Evolutionary conservation across 2,329 filamentous ascomycete genomes (phyloP).

Genomic region (Trichoderma lentiforme): DNA sequence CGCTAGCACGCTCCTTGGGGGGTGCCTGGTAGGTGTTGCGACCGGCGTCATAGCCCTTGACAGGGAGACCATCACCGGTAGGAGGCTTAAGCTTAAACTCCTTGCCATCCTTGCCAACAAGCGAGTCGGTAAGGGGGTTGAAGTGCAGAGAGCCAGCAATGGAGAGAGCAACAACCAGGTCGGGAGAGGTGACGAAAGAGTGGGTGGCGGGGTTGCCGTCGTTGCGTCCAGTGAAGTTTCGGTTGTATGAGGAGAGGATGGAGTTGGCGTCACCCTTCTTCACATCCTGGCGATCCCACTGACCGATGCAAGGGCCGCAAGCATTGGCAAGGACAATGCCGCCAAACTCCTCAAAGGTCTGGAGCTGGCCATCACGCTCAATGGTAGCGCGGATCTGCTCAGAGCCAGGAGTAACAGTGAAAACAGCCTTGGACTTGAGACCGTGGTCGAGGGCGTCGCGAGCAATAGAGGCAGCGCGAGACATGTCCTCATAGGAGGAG

Average conservation of each 20-base stretch:
- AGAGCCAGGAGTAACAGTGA: constrained; percentile 93
- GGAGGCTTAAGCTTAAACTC: constrained; percentile 86
- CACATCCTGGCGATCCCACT: constrained; percentile 92
- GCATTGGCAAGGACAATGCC: constrained; percentile 94
- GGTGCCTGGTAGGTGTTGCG: constrained; percentile 95
- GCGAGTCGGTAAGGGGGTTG: constrained; percentile 87
- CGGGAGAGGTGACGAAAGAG: constrained; percentile 88
- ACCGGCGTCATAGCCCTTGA: constrained; percentile 82
- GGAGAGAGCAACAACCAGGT: constrained; percentile 82
- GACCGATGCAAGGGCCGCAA: constrained; percentile 87
- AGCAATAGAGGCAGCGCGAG: constrained; percentile 85
- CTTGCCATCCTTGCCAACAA: constrained; percentile 95
- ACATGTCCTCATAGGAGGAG: constrained; percentile 84
- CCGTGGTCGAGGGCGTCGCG: constrained; percentile 88
- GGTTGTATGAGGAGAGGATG: constrained; percentile 98
- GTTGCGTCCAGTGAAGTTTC: constrained; percentile 98
- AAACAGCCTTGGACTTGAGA: constrained; percentile 87
- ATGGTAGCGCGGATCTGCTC: constrained; percentile 97
- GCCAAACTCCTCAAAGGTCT: constrained; percentile 95
- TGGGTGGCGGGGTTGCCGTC: constrained; percentile 93
- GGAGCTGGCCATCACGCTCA: constrained; percentile 81
- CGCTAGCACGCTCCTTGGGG: constrained; percentile 68
- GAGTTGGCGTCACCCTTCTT: constrained; percentile 96
- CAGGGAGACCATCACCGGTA: constrained; percentile 75
- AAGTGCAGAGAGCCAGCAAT: constrained; percentile 84